These are phyloP conservation scores for Arabidopsis lyrata DNA, from an alignment of 441 rosid species.

Conservation along the genomic window DNA sequence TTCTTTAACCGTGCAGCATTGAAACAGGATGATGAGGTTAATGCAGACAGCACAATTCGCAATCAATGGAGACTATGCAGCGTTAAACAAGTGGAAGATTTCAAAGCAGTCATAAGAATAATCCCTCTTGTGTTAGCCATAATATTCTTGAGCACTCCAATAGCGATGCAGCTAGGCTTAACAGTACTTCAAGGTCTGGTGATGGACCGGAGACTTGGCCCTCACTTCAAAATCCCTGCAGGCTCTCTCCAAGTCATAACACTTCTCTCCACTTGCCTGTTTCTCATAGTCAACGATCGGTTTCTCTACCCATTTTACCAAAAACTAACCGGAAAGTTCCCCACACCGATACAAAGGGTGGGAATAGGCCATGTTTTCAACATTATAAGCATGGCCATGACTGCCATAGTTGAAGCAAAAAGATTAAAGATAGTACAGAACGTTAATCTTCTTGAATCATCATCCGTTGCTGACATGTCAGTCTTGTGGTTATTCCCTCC, in stretches of 20 bases:
- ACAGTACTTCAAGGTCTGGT: constrained; percentile 58
- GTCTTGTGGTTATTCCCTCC: constrained; percentile 64
- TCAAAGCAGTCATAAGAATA: constrained; percentile 57
- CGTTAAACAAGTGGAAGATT: constrained; percentile 68
- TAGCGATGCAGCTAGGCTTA: constrained; percentile 48
- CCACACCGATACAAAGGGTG: constrained; percentile 55
- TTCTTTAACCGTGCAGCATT: constrained; percentile 64
- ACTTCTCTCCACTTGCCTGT: constrained; percentile 51
- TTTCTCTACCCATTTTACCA: constrained; percentile 49
- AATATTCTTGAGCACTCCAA: constrained; percentile 49
- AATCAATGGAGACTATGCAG: constrained; percentile 58
- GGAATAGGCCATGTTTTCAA: constrained; percentile 60
- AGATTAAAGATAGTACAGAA: constrained; percentile 44
- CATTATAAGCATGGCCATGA: constrained; percentile 48
- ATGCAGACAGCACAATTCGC: constrained; percentile 37
- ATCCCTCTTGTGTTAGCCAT: constrained; percentile 54
- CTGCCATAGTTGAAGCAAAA: constrained; percentile 59
- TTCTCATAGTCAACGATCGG: constrained; percentile 48
- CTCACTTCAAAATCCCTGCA: constrained; percentile 56
- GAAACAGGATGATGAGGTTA: constrained; percentile 41
- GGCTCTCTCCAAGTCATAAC: constrained; percentile 57
- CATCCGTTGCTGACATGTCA: constrained; percentile 51
- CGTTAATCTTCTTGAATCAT: not conserved
- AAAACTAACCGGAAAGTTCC: constrained; percentile 43
- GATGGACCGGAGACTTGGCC: constrained; percentile 51